Base-by-base conservation (phyloP, 129 eudicot species). In the Escallonia herrerae region DNA sequence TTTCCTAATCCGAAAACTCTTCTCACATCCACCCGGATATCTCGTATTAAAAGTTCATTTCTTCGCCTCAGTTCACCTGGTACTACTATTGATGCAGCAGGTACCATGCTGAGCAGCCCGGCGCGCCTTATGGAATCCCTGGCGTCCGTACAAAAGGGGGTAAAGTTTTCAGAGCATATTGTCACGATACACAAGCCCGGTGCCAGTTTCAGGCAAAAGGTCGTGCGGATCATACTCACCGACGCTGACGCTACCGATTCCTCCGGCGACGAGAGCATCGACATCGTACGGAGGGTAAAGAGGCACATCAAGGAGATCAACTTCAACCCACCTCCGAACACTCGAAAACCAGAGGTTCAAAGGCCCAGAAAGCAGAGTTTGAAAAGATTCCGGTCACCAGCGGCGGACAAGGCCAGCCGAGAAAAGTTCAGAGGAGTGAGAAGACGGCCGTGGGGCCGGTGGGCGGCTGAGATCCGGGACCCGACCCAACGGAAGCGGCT, bases 391-490 rank as follows among this genome's bases (percentile, higher is more conserved):
- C 50, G 62, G 4, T 22, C 70, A 47, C 42, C 41, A 40, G 73
- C 33, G 14, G 15, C 1, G 22, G 64, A 44, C 76, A 70, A 46
- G 64, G 15, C 7, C 5, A 48, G 69, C 43, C 51, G 72, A 60
- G 74, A 77, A 37, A 82, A 48, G 76, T 86, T 77, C 68, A 44
- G 94, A 55, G 94, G 94, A 7, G 94, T 86, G 6, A 81, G 94
- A 0, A 80, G 72, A 57, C 65, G 94, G 37, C 89, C 94, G 22
- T 86, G 94, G 94, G 94, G 94, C 6, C 72, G 86, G 40, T 86
- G 87, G 83, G 94, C 89, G 3, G 88, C 89, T 6, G 94, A 86
- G 86, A 86, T 86, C 71, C 89, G 94, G 4, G 94, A 86, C 67
- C 94, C 84, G 51, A 51, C 67, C 45, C 65, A 64, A 15, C 39